Conservation (phyloP, 331 rosid species). For the Pyrus hybrid region DNA sequence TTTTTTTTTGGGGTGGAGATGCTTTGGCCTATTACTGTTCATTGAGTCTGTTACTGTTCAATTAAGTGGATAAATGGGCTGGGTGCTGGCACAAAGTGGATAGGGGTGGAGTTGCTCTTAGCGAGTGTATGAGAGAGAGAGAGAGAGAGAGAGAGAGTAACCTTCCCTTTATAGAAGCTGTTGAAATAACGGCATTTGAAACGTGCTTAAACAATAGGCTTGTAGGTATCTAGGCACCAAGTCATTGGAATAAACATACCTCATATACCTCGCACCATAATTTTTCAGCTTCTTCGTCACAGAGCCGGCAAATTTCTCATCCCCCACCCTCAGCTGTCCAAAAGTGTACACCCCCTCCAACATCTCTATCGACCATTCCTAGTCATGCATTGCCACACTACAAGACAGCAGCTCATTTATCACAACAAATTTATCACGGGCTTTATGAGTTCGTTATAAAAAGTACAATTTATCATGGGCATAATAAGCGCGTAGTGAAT, state of each 20-base stretch:
- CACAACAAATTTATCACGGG: too few species aligned
- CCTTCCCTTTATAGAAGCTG: conserved; percentile 52
- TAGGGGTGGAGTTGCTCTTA: too few species aligned
- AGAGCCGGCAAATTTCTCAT: conserved; percentile 39
- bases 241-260: conserved; percentile 54
- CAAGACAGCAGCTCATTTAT: too few species aligned
- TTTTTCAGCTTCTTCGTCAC: conserved; percentile 29
- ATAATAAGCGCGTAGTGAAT: too few species aligned
- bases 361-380: conserved; percentile 40
- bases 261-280: conserved; percentile 39
- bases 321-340: conserved; percentile 76
- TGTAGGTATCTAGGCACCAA: conserved; percentile 52
- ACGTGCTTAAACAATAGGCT: conserved; percentile 55
- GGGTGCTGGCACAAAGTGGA: too few species aligned
- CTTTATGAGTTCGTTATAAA: too few species aligned
- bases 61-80: too few species aligned
- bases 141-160: not conserved
- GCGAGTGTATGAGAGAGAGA: too few species aligned
- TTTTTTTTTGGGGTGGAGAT: too few species aligned
- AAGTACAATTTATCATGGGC: too few species aligned
- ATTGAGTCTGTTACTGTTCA: too few species aligned
- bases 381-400: conserved; percentile 38
- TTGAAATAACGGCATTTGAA: conserved; percentile 47
- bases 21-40: too few species aligned
- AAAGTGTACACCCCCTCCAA: conserved; percentile 65